Evolutionary conservation across 2,329 filamentous ascomycete species (phyloP), one percentile per base, ranked within the genome.

Genomic region (Ophiosphaerella herpotricha): DNA sequence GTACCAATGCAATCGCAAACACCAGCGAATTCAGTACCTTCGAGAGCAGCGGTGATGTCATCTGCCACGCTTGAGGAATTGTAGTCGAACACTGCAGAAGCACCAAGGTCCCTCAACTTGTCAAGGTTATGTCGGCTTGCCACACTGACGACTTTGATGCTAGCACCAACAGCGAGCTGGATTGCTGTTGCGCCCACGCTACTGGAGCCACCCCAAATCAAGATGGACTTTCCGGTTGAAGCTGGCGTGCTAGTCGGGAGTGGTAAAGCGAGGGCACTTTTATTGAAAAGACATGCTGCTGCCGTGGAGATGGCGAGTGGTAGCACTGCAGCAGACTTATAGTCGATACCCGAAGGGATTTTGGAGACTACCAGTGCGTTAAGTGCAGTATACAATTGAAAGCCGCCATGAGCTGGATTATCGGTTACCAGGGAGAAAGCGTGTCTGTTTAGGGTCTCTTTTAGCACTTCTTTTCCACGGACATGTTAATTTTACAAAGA

Each of bases 171-270:
- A 0, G 75, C 76, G 4, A 79, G 60, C 48, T 80, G 78, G 37
- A 80, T 75, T 0, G 75, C 76, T 3, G 63, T 69, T 24, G 77
- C 75, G 18, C 79, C 66, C 12, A 80, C 64, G 31, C 63, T 67
- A 52, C 61, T 63, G 2, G 77, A 74, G 0, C 80, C 82, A n/a
- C 81, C 81, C 77, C 79, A 83, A 12, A 83, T 63, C 5, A 83
- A 57, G 11, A 78, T 62, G 5, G 71, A 72, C 60, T 77, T 77
- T 26, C 53, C 55, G 2, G 48, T 55, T 37, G 67, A 64, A 21
- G 68, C 62, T 11, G 70, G 55, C 1, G 74, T 72, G 40, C 26
- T 55, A 23, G 61, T 65, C 0, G 77, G 76, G 32, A 69, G 60
- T 0, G 74, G 68, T 4, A 79, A 68, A 7, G 64, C 71, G 8